Percentiles rank a stretch among this genome's conserved stretches.
Conservation (phyloP, 2,329 filamentous ascomycete species). For the Paracamarosporium sp. region DNA sequence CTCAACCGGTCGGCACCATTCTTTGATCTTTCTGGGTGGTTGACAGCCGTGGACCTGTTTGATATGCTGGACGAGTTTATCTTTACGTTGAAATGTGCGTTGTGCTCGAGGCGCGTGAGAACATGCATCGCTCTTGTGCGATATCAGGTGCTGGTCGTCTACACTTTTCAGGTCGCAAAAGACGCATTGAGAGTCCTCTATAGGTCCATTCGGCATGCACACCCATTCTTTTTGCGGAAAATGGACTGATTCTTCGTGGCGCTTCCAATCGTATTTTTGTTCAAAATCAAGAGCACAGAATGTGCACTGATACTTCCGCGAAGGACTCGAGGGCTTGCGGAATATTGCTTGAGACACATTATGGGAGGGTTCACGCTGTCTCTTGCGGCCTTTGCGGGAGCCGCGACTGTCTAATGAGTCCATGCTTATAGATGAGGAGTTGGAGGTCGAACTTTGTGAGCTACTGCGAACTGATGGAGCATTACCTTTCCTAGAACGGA, state of each 20-base stretch:
- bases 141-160: constrained; percentile 53
- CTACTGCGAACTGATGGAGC: constrained; percentile 18
- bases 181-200: constrained; percentile 57
- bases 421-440: constrained; percentile 24
- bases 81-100: constrained; percentile 58
- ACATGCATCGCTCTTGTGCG: constrained; percentile 60
- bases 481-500: constrained; percentile 6
- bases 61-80: constrained; percentile 58
- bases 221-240: constrained; percentile 68
- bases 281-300: constrained; percentile 59
- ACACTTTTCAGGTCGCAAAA: constrained; percentile 55
- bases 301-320: constrained; percentile 57
- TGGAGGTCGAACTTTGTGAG: constrained; percentile 20
- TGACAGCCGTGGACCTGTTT: constrained; percentile 53
- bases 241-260: constrained; percentile 70
- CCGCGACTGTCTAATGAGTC: constrained; percentile 26
- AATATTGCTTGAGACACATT: constrained; percentile 10
- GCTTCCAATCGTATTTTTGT: constrained; percentile 62
- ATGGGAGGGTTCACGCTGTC: constrained; percentile 20
- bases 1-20: constrained; percentile 25
- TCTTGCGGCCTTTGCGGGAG: constrained; percentile 27
- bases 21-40: constrained; percentile 50
- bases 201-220: constrained; percentile 55
- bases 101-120: constrained; percentile 61
- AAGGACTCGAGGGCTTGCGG: constrained; percentile 22